phyloP scores from a whole-genome alignment of 768 basidiomycete species.

The Xerocomus brunneocitrinus region DNA sequence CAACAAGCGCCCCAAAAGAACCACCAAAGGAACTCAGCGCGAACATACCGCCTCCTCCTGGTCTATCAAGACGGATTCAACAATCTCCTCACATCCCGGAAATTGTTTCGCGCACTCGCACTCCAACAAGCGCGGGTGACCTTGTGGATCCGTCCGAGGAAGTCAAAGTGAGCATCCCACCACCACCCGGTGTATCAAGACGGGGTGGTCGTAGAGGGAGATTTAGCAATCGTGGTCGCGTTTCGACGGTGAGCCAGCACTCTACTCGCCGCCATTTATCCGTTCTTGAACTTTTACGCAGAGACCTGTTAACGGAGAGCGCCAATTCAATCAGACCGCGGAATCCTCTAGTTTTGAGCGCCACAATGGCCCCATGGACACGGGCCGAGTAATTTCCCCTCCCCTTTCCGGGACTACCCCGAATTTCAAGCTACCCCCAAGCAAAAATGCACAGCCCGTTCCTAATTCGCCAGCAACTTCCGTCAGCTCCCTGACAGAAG shows the following conservation, averaged over 20 bases:
- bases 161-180: not conserved
- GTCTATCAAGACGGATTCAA: conserved; percentile 1
- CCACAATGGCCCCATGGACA: not conserved
- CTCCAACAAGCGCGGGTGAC: not conserved
- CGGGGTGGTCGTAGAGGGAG: not conserved
- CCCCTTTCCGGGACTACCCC: not conserved
- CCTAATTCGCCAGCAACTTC: conserved; percentile 15
- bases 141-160: not conserved
- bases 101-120: not conserved
- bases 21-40: not conserved
- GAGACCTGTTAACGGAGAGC: not conserved
- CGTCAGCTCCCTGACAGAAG: conserved; percentile 16
- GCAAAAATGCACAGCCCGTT: not conserved
- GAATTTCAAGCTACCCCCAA: conserved; percentile 7
- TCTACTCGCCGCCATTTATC: not conserved
- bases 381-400: conserved; percentile 5
- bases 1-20: not conserved
- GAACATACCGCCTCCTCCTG: not conserved
- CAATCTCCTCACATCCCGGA: not conserved
- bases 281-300: not conserved
- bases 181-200: not conserved
- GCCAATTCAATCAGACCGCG: not conserved
- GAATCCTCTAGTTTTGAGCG: conserved; percentile 1
- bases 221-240: not conserved
- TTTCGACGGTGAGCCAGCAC: conserved; percentile 2